These are phyloP conservation scores for Chrysosphaeria jannelii DNA, from an alignment of 2,329 filamentous ascomycete genomes.

Conservation along the genomic window DNA sequence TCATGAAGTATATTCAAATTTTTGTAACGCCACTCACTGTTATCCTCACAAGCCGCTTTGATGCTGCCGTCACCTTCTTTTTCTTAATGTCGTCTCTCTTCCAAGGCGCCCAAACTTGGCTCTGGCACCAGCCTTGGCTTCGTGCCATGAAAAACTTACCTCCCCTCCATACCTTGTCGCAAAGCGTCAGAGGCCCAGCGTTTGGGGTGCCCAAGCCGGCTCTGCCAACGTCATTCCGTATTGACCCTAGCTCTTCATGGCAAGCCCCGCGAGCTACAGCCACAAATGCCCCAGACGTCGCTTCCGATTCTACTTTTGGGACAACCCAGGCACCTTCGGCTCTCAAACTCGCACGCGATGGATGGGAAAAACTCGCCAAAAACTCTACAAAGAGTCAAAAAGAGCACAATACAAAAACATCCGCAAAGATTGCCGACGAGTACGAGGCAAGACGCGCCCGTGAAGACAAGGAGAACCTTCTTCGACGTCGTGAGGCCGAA, in stretches of 20 bases:
- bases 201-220: background rate
- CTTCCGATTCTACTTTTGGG: conserved; percentile 4
- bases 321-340: conserved; percentile 1
- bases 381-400: conserved; percentile 5
- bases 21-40: conserved; percentile 9
- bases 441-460: conserved; percentile 34
- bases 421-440: conserved; percentile 4
- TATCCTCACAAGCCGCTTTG: conserved; percentile 16
- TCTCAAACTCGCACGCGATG: conserved; percentile 4
- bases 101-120: conserved; percentile 13
- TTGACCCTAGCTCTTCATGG: conserved; percentile 5
- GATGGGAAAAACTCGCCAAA: conserved; percentile 5
- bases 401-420: conserved; percentile 2
- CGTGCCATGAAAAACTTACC: conserved; percentile 11
- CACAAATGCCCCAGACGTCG: no score
- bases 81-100: conserved; percentile 17
- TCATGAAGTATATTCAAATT: conserved; percentile 9
- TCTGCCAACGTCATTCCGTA: conserved; percentile 2
- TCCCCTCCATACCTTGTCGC: conserved; percentile 4
- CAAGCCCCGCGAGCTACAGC: conserved; percentile 9
- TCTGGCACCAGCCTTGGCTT: conserved; percentile 13
- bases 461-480: conserved; percentile 5
- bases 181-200: background rate
- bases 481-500: conserved; percentile 5
- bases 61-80: conserved; percentile 26